Evolutionary conservation across 495 filamentous ascomycete species (phyloP).

Genomic region (Aspergillus bertholletiae): DNA sequence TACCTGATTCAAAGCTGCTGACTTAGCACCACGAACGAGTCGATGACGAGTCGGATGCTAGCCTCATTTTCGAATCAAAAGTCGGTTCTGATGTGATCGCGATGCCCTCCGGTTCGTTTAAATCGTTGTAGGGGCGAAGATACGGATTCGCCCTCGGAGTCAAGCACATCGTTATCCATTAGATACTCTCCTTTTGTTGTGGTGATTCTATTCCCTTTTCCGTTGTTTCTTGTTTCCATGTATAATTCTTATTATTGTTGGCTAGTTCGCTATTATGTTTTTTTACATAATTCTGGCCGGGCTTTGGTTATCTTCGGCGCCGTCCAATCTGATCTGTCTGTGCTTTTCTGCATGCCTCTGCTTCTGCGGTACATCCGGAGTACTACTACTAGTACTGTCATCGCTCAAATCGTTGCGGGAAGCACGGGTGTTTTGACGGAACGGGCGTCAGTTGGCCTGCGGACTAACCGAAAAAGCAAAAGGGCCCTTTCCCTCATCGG

Average conservation of each 20-base stretch:
- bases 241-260: no score
- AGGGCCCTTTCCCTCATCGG: slow-evolving; percentile 2
- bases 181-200: not conserved
- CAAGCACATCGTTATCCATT: not conserved
- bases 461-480: slow-evolving; percentile 12
- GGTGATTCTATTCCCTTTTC: not conserved
- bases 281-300: not conserved
- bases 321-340: slow-evolving; percentile 15
- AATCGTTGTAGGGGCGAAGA: not conserved
- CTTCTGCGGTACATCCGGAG: slow-evolving; percentile 15
- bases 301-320: not conserved
- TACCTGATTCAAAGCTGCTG: slow-evolving; percentile 8
- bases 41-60: slow-evolving; percentile 1
- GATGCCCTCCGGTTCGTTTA: not conserved
- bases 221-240: not conserved
- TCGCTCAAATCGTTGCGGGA: slow-evolving; percentile 14
- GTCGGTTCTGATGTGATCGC: not conserved
- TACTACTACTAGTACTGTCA: no score
- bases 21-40: not conserved
- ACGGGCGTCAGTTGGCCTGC: not conserved
- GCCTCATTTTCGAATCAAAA: not conserved
- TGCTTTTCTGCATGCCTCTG: slow-evolving; percentile 17
- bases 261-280: not conserved
- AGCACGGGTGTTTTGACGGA: not conserved
- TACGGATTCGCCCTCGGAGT: not conserved